Conservation (phyloP, 805 yeast species). For the Cyberlindnera suaveolens region DNA sequence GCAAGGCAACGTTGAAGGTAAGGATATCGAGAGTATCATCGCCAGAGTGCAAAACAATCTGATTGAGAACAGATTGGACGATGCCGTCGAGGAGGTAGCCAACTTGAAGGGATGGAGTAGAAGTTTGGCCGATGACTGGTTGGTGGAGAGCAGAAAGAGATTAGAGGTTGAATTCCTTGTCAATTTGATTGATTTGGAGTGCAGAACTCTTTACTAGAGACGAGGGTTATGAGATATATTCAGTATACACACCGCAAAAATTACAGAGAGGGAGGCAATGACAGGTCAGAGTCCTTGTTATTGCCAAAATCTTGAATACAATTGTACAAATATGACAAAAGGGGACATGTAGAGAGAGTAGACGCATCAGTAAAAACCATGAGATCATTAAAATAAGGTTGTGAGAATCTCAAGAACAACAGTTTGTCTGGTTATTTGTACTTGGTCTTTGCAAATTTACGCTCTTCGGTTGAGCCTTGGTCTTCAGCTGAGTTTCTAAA, state of each 20-base stretch:
- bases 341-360: no score
- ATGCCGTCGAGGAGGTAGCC: conserved; percentile 90
- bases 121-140: conserved; percentile 87
- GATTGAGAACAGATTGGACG: conserved; percentile 68
- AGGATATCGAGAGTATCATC: conserved; percentile 82
- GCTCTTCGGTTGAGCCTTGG: conserved; percentile 17
- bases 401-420: conserved; percentile 26
- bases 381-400: background rate
- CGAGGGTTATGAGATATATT: no score
- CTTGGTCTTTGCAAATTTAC: conserved; percentile 38
- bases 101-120: conserved; percentile 90
- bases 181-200: conserved; percentile 59
- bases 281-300: background rate
- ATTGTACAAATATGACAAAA: no score
- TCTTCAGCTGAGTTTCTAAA: conserved; percentile 20
- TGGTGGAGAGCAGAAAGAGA: conserved; percentile 81
- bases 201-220: conserved; percentile 38
- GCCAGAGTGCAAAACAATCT: conserved; percentile 78
- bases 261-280: background rate
- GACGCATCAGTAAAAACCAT: no score
- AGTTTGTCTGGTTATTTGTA: conserved; percentile 35
- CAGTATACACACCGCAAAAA: background rate
- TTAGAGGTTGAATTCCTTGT: conserved; percentile 81
- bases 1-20: conserved; percentile 71
- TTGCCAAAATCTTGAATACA: no score